These are phyloP conservation scores for Pseudovirgaria hyperparasitica DNA, from an alignment of 2,329 filamentous ascomycete species.

Conservation along the genomic window DNA sequence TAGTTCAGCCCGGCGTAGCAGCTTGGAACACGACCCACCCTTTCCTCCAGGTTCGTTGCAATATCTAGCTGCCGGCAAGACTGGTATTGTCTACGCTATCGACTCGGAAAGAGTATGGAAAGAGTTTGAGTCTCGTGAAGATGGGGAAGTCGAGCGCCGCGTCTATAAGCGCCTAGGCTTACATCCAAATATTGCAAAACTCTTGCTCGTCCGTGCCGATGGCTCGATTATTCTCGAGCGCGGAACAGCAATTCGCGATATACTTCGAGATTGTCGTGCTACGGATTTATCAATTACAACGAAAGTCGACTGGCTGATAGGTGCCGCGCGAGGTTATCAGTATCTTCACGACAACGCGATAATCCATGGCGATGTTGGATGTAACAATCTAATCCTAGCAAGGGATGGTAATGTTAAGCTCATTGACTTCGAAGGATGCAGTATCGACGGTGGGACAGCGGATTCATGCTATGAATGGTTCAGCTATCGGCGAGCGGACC, in stretches of 20 bases:
- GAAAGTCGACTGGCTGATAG: conserved; percentile 3
- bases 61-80: conserved; percentile 4
- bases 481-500: conserved; percentile 3
- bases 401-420: neutral
- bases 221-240: conserved; percentile 4
- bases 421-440: conserved; percentile 3
- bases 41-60: no score
- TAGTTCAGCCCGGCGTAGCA: no score
- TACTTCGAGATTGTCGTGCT: conserved; percentile 1
- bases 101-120: conserved; percentile 6
- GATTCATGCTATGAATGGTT: conserved; percentile 5
- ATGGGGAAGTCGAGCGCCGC: conserved; percentile 5
- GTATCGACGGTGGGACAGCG: conserved; percentile 4
- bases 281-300: conserved; percentile 2
- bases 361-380: conserved; percentile 4
- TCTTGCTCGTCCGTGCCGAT: conserved; percentile 1
- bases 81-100: conserved; percentile 5
- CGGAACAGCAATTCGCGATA: conserved; percentile 1
- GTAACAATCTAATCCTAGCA: conserved; percentile 1
- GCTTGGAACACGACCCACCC: no score
- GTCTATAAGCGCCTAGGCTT: conserved; percentile 4
- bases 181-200: conserved; percentile 4
- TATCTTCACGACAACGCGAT: conserved; percentile 1
- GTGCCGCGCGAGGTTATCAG: conserved; percentile 1
- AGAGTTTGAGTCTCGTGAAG: conserved; percentile 4